Evolutionary conservation across 2,329 filamentous ascomycete genomes (phyloP).

Genomic region (Penicillium frequentans): DNA sequence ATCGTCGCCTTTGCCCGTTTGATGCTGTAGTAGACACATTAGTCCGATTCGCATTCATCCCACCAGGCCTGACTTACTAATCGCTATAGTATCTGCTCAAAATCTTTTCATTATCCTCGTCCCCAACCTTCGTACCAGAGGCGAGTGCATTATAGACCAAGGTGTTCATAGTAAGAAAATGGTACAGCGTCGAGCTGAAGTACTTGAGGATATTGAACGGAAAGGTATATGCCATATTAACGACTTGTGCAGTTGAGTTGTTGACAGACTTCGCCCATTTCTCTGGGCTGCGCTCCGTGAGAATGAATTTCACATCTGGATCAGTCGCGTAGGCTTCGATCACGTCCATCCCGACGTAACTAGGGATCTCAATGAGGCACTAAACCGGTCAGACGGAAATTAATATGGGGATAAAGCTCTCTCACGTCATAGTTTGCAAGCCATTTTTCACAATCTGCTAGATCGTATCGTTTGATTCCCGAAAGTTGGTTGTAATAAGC

Average conservation of each 20-base stretch:
- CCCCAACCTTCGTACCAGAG: slow-evolving; percentile 9
- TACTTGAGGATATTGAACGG: slow-evolving; percentile 23
- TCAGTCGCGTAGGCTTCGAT: slow-evolving; percentile 20
- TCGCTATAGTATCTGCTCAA: slow-evolving; percentile 19
- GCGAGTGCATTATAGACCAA: slow-evolving; percentile 13
- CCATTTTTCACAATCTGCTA: slow-evolving; percentile 20
- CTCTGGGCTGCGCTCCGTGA: slow-evolving; percentile 22
- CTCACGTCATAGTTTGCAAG: slow-evolving; percentile 20
- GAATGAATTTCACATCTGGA: slow-evolving; percentile 26
- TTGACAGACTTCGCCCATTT: slow-evolving; percentile 25
- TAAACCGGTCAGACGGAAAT: background rate
- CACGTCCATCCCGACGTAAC: slow-evolving; percentile 16
- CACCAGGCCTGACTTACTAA: slow-evolving; percentile 17
- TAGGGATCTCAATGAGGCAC: slow-evolving; percentile 25
- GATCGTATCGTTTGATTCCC: slow-evolving; percentile 14
- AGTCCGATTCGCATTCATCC: background rate
- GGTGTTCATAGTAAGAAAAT: slow-evolving; percentile 13
- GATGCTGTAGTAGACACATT: slow-evolving; percentile 14
- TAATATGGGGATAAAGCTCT: background rate
- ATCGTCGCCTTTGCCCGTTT: slow-evolving; percentile 17
- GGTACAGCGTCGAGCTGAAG: slow-evolving; percentile 15
- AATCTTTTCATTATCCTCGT: slow-evolving; percentile 12
- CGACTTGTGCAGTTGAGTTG: slow-evolving; percentile 14
- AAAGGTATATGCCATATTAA: slow-evolving; percentile 4
- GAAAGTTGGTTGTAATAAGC: slow-evolving; percentile 21